These are phyloP conservation scores for Yarrowia alimentaria DNA, from an alignment of 805 yeast genomes.

Conservation along the genomic window DNA sequence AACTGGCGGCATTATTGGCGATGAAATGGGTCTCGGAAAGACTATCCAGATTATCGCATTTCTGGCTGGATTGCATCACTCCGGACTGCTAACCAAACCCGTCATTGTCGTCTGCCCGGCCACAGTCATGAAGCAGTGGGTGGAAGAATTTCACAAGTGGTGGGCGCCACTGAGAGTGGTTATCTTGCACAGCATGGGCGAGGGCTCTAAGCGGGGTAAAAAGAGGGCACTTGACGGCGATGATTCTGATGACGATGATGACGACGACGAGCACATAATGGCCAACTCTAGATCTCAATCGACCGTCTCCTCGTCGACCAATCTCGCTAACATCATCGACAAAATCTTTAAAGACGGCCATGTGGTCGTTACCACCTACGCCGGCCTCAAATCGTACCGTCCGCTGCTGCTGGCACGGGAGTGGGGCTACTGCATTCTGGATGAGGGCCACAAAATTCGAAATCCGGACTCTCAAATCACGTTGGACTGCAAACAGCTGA, in stretches of 20 bases:
- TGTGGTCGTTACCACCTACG: conserved; percentile 86
- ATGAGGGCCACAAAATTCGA: conserved; percentile 95
- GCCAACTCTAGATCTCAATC: too few relatives aligned
- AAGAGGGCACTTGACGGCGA: conserved; percentile 31
- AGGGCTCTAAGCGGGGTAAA: conserved; percentile 60
- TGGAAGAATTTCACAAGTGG: conserved; percentile 94
- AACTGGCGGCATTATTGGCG: conserved; percentile 95
- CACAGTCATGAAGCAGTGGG: conserved; percentile 95
- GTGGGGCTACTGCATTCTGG: conserved; percentile 91
- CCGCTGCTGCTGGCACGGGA: conserved; percentile 58
- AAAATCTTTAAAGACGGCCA: conserved; percentile 69
- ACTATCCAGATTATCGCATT: conserved; percentile 91
- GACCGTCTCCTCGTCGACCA: too few relatives aligned
- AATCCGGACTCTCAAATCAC: conserved; percentile 92
- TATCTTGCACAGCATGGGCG: conserved; percentile 87
- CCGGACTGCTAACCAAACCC: conserved; percentile 71
- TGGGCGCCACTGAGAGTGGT: conserved; percentile 93
- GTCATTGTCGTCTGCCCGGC: conserved; percentile 92
- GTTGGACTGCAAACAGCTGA: conserved; percentile 75
- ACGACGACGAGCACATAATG: too few relatives aligned
- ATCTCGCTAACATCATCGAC: conserved; percentile 52
- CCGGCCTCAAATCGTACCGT: conserved; percentile 72
- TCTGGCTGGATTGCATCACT: conserved; percentile 84
- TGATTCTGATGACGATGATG: conserved; percentile 22
- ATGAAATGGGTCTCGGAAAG: conserved; percentile 97